Evolutionary conservation across 2,329 filamentous ascomycete species (phyloP), one percentile per base, ranked within the genome.

Genomic region (Nannizziopsis barbatae): DNA sequence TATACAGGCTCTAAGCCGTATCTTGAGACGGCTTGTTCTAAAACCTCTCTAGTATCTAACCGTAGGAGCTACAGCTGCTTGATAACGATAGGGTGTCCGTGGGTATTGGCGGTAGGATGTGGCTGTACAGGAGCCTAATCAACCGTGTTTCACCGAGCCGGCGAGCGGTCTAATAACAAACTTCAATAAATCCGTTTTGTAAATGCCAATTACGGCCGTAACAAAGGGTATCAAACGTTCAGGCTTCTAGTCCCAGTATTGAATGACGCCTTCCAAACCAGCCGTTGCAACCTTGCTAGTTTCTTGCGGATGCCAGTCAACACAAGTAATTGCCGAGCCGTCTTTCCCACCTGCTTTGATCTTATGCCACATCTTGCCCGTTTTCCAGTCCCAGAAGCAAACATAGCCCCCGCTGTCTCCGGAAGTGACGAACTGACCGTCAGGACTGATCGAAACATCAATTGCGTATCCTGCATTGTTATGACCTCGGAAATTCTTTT

Each of bases 321-420:
- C 79, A 56, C 83, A 86, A n/a, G 87, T 86, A 47, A 95, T 75
- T 4, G 89, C 80, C 46, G 83, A 79, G 47, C 87, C 88, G 51
- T 86, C 81, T 18, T 71, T 71, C 4, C 69, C 69, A 33, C 68
- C 68, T 2, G 87, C 89, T 68, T 84, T 79, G 55, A 98, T 80
- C 75, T 96, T 96, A 70, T 95, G 87, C 69, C 87, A 95, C 88
- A 98, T 90, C 71, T 95, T 96, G 66, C 90, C 94, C 35, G 88
- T 95, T 77, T 98, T 98, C 86, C 89, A 98, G 68, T 96, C 92
- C 87, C 89, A 98, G 70, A 96, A 95, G 68, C 86, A 94, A 42
- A 95, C 80, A 60, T 79, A 95, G 32, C 93, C 92, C 12, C 79
- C 87, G 45, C 80, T 86, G 65, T 98, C 92, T 53, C 92, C 92